Conservation (phyloP, 306 rosid species). For the Prunus kanzakura region DNA sequence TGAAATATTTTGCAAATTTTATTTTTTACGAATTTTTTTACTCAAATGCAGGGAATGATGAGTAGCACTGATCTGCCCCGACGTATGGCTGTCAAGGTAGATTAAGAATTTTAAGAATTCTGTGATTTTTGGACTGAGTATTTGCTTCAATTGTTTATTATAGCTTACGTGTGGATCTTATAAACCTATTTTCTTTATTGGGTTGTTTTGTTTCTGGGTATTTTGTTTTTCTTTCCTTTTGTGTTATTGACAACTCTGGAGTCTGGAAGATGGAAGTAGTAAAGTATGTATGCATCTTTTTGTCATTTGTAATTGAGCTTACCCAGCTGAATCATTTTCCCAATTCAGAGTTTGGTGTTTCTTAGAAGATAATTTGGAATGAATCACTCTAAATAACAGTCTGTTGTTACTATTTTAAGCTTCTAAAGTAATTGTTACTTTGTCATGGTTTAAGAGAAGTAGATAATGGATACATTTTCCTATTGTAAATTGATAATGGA, state of each 20-base stretch:
- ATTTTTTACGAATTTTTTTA: background rate
- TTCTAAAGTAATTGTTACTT: background rate
- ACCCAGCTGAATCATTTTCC: background rate
- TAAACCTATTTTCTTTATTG: background rate
- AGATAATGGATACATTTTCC: background rate
- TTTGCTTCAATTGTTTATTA: background rate
- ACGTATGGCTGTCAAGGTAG: constrained; percentile 61
- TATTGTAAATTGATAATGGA: background rate
- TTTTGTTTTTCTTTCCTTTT: background rate
- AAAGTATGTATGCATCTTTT: background rate
- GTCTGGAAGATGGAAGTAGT: background rate
- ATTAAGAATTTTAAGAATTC: background rate
- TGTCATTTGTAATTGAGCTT: background rate
- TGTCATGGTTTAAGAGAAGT: background rate
- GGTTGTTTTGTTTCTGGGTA: background rate
- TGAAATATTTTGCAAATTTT: background rate
- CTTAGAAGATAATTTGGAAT: background rate
- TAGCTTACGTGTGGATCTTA: background rate
- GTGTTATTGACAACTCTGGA: background rate
- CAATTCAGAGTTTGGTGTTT: background rate
- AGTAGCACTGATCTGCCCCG: constrained; percentile 35
- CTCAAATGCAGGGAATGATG: constrained; percentile 37
- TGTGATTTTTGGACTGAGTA: background rate
- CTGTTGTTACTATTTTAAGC: background rate
- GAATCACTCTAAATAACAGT: background rate